Evolutionary conservation across 2,329 filamentous ascomycete species (phyloP), one percentile per base, ranked within the genome.

Genomic region (Stenocarpella maydis): DNA sequence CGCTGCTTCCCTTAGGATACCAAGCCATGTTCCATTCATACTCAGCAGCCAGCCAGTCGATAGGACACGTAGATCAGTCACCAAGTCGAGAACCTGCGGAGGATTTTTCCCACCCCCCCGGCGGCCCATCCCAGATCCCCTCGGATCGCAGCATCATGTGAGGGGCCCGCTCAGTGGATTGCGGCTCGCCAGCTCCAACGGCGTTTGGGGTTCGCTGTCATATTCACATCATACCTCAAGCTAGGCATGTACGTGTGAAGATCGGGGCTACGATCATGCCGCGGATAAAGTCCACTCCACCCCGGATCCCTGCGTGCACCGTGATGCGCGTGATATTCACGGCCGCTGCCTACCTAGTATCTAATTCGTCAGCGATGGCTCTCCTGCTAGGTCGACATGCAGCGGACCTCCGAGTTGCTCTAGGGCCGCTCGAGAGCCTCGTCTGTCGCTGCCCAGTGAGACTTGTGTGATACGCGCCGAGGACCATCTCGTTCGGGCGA

Each of bases 221-320:
- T 47, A 12, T 41, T 61, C n/a, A n/a, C n/a, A n/a, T n/a, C n/a
- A n/a, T n/a, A n/a, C n/a, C n/a, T n/a, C n/a, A n/a, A n/a, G n/a
- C n/a, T n/a, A n/a, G n/a, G 58, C 41, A 37, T 47, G n/a, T 58
- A 37, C 31, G 9, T 9, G 9, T 4, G 21, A 24, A 47, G 41
- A 61, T 47, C 54, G 19, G 41, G 41, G 41, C 26, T 26, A 47
- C 47, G 9, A 8, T 41, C 26, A 15, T n/a, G 31, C 53, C 21
- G 26, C 37, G 10, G 21, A 5, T 15, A 8, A 21, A 26, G 8
- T 24, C 41, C 55, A 47, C 58, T 49, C 28, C 41, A 61, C 28
- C 58, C 41, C 58, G 49, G 55, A 61, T 61, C 58, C 58, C 41
- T 61, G 58, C 58, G 19, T 49, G 26, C 41, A 34, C 24, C 55